phyloP scores from a whole-genome alignment of 306 rosid species.

The Purshia tridentata region DNA sequence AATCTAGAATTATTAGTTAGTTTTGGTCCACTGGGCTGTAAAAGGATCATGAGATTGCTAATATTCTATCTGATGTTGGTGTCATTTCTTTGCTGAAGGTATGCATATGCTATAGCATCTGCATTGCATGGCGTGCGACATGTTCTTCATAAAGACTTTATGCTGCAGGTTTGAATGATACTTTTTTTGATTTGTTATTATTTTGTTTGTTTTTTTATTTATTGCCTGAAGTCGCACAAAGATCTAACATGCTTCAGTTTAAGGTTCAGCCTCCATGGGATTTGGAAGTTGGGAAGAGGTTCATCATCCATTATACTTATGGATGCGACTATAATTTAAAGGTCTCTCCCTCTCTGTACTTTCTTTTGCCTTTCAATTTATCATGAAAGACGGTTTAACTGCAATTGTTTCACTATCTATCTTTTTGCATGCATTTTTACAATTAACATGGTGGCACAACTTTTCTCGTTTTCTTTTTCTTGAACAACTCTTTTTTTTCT shows the following conservation, averaged over 20 bases:
- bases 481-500: constrained; percentile 1
- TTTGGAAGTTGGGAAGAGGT: constrained; percentile 44
- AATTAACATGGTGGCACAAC: no score
- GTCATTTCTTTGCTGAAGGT: constrained; percentile 53
- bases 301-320: constrained; percentile 81
- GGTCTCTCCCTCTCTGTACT: constrained; percentile 34
- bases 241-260: constrained; percentile 23
- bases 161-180: constrained; percentile 68
- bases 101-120: constrained; percentile 93
- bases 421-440: not conserved
- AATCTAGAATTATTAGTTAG: not conserved
- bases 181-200: not conserved
- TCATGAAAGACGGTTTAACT: not conserved
- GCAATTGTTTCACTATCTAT: not conserved
- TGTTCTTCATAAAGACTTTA: constrained; percentile 71
- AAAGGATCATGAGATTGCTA: constrained; percentile 24
- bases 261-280: constrained; percentile 93
- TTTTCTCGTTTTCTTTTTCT: no score
- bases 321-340: constrained; percentile 81
- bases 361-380: not conserved
- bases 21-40: constrained; percentile 15
- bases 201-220: constrained; percentile 16
- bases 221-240: not conserved
- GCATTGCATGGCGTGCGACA: constrained; percentile 86
- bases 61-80: constrained; percentile 26